phyloP scores from a whole-genome alignment of 495 filamentous ascomycete species.

The Lichenothelia convexa region DNA sequence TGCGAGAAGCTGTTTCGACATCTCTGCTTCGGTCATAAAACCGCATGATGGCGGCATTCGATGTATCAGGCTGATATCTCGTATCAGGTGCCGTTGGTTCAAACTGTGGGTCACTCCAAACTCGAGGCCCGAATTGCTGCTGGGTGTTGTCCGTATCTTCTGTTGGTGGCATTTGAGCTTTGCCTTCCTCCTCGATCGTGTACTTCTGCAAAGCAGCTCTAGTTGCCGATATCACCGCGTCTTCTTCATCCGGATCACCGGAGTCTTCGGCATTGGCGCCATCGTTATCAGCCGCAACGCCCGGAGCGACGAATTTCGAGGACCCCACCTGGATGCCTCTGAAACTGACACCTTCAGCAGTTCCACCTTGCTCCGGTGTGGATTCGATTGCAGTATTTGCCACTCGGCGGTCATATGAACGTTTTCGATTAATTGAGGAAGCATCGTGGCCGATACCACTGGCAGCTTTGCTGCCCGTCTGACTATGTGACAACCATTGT shows the following conservation, averaged over 20 bases:
- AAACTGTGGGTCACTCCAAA: conserved; percentile 11
- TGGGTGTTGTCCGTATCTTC: not conserved
- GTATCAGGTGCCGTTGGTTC: not conserved
- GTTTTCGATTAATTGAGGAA: conserved; percentile 4
- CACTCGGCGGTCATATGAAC: conserved; percentile 5
- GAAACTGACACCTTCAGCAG: too few species aligned
- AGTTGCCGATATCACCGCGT: conserved; percentile 1
- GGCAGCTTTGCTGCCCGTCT: conserved; percentile 12
- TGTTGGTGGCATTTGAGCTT: not conserved
- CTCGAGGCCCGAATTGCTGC: not conserved
- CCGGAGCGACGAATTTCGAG: not conserved
- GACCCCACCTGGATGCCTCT: not conserved
- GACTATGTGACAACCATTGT: conserved; percentile 16
- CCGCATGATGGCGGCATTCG: conserved; percentile 18
- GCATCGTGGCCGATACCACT: conserved; percentile 1
- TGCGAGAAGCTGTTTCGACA: conserved; percentile 16
- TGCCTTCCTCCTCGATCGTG: not conserved
- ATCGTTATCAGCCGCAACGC: not conserved
- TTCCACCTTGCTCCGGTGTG: too few species aligned
- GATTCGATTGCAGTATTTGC: conserved; percentile 16
- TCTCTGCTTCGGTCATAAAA: conserved; percentile 15
- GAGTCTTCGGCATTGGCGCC: conserved; percentile 14
- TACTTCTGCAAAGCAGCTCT: not conserved
- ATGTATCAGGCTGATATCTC: conserved; percentile 16
- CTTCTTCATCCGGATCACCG: conserved; percentile 16